Evolutionary conservation across 305 asterid species (phyloP), one percentile per base, ranked within the genome.

Genomic region (Ajuga reptans): DNA sequence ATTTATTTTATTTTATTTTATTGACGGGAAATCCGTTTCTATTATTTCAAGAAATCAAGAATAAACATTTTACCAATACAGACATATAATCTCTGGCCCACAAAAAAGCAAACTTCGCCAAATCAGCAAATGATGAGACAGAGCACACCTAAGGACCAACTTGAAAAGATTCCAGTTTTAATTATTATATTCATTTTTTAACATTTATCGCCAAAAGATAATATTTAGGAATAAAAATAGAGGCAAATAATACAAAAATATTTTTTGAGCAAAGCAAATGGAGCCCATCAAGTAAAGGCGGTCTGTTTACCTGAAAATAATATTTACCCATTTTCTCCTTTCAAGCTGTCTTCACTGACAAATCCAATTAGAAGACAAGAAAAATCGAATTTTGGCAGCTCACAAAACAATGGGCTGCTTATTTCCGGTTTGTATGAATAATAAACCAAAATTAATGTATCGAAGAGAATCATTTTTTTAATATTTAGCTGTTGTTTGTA

Each of bases 351-450:
- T 21, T 64, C 16, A 17, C 39, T 59, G 53, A 67, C 39, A 74
- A 66, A 41, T 58, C 69, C 63, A 63, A 62, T 54, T 64, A 63
- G 46, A 67, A 60, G 72, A 77, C 75, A 71, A 41, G 29, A 72
- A 64, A 69, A 45, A 18, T 39, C 66, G 77, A 76, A 68, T 17
- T 69, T 31, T 1, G 79, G 72, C 76, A 64, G 72, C 69, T 69
- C 72, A 47, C 70, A 49, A 73, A 73, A 70, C 69, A 14, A 66
- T 57, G 79, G 74, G 73, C 79, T 33, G 69, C 46, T 71, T 33
- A 65, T 69, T 17, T 65, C 54, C 49, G 67, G 15, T 21, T 15
- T 59, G 50, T 37, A 3, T 2, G 12, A 67, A 64, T 16, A 31
- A 15, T 5, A 59, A 31, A 31, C 36, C 36, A 31, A 31, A 31